A percentile compares a stretch with the other conserved stretches of the same genome.
Conservation (phyloP, 768 basidiomycete species). For the Lyophyllum decastes region DNA sequence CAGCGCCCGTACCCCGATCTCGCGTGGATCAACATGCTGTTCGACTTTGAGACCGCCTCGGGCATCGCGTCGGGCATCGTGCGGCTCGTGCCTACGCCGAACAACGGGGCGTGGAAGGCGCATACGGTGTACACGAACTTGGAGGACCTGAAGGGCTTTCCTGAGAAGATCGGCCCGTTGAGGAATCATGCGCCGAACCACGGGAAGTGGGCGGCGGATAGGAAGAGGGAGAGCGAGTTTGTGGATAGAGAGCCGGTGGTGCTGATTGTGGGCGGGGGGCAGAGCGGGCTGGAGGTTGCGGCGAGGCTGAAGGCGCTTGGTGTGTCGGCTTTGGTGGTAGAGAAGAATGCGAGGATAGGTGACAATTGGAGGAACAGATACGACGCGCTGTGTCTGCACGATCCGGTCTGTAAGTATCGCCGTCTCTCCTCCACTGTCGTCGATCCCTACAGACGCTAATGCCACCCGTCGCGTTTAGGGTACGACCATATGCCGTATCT, state of each 20-base stretch:
- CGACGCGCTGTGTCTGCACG: constrained; percentile 65
- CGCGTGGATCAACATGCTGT: constrained; percentile 56
- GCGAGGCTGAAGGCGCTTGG: constrained; percentile 60
- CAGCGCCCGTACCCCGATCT: constrained; percentile 50
- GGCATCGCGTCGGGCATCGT: constrained; percentile 55
- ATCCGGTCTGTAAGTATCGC: constrained; percentile 58
- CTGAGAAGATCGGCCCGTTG: constrained; percentile 49
- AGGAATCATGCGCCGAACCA: constrained; percentile 46
- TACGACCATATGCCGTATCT: constrained; percentile 63
- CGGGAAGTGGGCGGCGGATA: constrained; percentile 54
- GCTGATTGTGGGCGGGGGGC: constrained; percentile 65
- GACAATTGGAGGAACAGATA: constrained; percentile 71
- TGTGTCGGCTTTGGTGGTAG: constrained; percentile 55
- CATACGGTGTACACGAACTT: constrained; percentile 62
- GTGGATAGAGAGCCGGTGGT: constrained; percentile 43
- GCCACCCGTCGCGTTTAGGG: constrained; percentile 33
- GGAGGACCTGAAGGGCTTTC: constrained; percentile 51
- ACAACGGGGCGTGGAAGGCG: constrained; percentile 55
- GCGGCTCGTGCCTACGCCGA: constrained; percentile 51
- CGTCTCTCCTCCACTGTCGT: not conserved
- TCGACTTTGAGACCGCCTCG: constrained; percentile 54
- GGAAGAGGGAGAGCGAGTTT: constrained; percentile 46
- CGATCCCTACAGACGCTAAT: not conserved
- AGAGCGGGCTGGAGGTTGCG: constrained; percentile 63
- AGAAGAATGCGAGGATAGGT: constrained; percentile 60